Conservation (phyloP, 1,139 yeast species). For the Candida buenavistaensis region DNA sequence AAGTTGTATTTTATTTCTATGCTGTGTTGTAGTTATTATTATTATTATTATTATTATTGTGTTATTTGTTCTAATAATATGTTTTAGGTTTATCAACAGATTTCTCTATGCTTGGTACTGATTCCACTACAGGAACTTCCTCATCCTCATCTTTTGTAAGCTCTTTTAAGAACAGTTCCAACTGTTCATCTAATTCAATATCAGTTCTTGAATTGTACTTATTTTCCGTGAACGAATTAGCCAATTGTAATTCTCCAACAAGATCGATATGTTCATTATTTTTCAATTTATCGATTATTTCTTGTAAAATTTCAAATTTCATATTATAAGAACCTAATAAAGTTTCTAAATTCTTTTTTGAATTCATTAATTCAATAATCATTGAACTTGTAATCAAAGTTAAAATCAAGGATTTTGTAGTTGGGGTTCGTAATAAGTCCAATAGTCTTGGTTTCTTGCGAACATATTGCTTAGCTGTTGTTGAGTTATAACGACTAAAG, state of each 20-base stretch:
- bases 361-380: conserved; percentile 39
- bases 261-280: conserved; percentile 37
- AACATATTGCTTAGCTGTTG: conserved; percentile 14
- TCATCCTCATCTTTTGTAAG: conserved; percentile 24
- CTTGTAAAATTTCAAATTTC: conserved; percentile 34
- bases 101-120: conserved; percentile 1
- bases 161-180: conserved; percentile 36
- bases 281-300: conserved; percentile 28
- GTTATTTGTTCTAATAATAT: conserved; percentile 1
- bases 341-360: conserved; percentile 33
- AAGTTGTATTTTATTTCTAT: neutral
- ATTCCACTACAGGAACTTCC: neutral
- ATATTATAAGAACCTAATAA: conserved; percentile 30
- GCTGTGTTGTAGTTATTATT: conserved; percentile 1
- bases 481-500: conserved; percentile 11
- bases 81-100: neutral
- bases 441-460: conserved; percentile 19
- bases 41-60: neutral
- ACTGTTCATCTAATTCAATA: conserved; percentile 40
- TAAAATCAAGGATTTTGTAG: conserved; percentile 39
- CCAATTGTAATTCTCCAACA: conserved; percentile 37
- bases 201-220: conserved; percentile 34
- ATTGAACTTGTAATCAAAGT: conserved; percentile 42
- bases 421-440: conserved; percentile 29
- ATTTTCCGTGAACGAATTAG: conserved; percentile 34